Percentiles rank a stretch among this genome's conserved stretches.
Evolutionary conservation across 2,329 filamentous ascomycete species (phyloP).

Genomic region (Pezicula carpinea): DNA sequence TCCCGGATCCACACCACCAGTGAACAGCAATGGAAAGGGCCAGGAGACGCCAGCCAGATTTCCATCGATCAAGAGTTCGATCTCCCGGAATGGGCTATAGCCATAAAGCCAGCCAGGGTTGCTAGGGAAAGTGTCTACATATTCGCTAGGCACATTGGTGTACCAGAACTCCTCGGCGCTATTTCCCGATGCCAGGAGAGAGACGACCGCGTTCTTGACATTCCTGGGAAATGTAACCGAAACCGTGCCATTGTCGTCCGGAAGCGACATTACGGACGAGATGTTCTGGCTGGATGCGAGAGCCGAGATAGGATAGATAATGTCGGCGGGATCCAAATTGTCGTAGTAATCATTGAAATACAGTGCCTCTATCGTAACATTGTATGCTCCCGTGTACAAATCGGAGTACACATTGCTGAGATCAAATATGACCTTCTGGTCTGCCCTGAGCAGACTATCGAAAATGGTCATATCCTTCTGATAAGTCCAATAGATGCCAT

Average conservation of each 20-base stretch:
- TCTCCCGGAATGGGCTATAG: slow-evolving; percentile 67
- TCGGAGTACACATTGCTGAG: slow-evolving; percentile 63
- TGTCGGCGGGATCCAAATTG: slow-evolving; percentile 44
- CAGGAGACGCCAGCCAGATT: slow-evolving; percentile 66
- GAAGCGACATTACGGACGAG: slow-evolving; percentile 53
- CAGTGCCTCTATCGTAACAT: slow-evolving; percentile 60
- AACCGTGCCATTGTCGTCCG: slow-evolving; percentile 45
- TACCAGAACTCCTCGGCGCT: slow-evolving; percentile 77
- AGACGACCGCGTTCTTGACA: slow-evolving; percentile 62
- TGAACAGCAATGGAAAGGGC: slow-evolving; percentile 77
- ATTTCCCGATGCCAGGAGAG: slow-evolving; percentile 70
- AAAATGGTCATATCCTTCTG: slow-evolving; percentile 57
- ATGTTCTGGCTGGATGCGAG: slow-evolving; percentile 36
- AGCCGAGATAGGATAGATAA: slow-evolving; percentile 55
- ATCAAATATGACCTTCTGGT: slow-evolving; percentile 61
- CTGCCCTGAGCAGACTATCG: slow-evolving; percentile 60
- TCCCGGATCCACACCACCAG: slow-evolving; percentile 68
- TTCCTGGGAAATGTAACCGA: slow-evolving; percentile 51
- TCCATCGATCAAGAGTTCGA: slow-evolving; percentile 69
- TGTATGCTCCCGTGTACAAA: slow-evolving; percentile 65
- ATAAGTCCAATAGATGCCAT: slow-evolving; percentile 50
- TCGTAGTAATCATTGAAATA: slow-evolving; percentile 28
- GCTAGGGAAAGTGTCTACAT: slow-evolving; percentile 53
- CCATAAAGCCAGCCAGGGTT: slow-evolving; percentile 44
- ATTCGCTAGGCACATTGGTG: slow-evolving; percentile 63